Evolutionary conservation across 257 asterid species (phyloP).

Genomic region (Solanum chiquidenum): DNA sequence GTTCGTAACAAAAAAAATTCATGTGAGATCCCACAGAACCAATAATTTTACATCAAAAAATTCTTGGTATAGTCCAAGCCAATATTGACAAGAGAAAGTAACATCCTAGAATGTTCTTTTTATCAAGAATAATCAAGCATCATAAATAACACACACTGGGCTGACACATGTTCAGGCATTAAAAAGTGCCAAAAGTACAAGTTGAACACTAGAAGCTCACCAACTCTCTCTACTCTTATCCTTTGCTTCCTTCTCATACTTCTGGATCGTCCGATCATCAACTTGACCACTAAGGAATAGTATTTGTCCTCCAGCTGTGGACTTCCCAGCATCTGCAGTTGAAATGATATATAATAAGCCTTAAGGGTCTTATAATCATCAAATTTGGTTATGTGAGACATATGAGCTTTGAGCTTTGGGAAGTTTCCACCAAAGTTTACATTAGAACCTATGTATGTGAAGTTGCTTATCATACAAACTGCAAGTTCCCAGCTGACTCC

Average conservation of each 20-base stretch:
- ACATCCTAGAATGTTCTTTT: background rate
- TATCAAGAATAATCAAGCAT: background rate
- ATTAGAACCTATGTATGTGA: background rate
- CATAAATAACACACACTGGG: background rate
- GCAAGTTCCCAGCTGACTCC: background rate
- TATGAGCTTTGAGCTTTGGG: background rate
- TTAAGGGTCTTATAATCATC: background rate
- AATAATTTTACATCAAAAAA: background rate
- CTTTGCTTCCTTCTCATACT: slow-evolving; percentile 96
- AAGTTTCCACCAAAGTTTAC: background rate
- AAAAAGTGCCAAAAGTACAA: background rate
- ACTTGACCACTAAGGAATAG: slow-evolving; percentile 92
- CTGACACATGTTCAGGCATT: background rate
- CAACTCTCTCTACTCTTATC: slow-evolving; percentile 97
- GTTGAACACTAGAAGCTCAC: slow-evolving; percentile 24
- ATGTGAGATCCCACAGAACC: background rate
- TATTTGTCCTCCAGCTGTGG: slow-evolving; percentile 93
- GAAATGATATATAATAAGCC: background rate
- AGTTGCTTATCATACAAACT: background rate
- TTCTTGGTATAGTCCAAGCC: background rate
- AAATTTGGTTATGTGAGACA: background rate
- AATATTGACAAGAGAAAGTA: background rate
- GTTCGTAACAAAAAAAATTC: background rate
- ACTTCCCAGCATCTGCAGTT: slow-evolving; percentile 90
- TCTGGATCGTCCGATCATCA: slow-evolving; percentile 94